Evolutionary conservation across 257 asterid genomes (phyloP).

Genomic region (Coffea canephora): DNA sequence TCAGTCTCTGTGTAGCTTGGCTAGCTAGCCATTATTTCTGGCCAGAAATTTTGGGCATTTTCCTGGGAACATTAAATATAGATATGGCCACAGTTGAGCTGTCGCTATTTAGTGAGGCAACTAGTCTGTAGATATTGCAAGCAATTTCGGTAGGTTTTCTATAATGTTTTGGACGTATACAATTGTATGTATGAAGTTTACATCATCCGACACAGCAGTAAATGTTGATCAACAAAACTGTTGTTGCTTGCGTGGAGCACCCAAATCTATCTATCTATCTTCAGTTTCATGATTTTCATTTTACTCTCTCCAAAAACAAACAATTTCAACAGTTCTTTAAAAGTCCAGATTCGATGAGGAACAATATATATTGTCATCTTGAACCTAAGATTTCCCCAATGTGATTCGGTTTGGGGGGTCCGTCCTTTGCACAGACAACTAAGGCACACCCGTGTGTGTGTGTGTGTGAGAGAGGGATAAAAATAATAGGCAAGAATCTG

Average conservation of each 20-base stretch:
- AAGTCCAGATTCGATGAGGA: too few species aligned
- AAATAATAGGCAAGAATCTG: too few species aligned
- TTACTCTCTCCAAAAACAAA: neutral
- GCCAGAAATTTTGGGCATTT: slow-evolving; percentile 4
- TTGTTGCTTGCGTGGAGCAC: neutral
- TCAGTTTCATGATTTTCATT: neutral
- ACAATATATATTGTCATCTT: neutral
- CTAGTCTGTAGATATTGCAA: neutral
- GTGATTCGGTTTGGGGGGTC: too few species aligned
- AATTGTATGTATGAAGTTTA: neutral
- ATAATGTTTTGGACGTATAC: neutral
- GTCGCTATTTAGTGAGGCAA: slow-evolving; percentile 21
- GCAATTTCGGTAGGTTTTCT: slow-evolving; percentile 2
- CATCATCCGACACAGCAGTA: slow-evolving; percentile 4
- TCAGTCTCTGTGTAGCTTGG: neutral
- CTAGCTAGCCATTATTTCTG: neutral
- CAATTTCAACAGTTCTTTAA: too few species aligned
- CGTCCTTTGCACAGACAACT: too few species aligned
- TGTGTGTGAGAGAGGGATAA: too few species aligned
- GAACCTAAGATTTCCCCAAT: too few species aligned
- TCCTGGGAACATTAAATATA: neutral
- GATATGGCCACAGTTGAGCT: slow-evolving; percentile 21
- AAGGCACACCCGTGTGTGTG: too few species aligned
- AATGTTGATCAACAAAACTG: neutral
- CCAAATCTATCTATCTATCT: neutral